Conservation (phyloP, 2,329 filamentous ascomycete genomes). For the Fusarium agapanthi region DNA sequence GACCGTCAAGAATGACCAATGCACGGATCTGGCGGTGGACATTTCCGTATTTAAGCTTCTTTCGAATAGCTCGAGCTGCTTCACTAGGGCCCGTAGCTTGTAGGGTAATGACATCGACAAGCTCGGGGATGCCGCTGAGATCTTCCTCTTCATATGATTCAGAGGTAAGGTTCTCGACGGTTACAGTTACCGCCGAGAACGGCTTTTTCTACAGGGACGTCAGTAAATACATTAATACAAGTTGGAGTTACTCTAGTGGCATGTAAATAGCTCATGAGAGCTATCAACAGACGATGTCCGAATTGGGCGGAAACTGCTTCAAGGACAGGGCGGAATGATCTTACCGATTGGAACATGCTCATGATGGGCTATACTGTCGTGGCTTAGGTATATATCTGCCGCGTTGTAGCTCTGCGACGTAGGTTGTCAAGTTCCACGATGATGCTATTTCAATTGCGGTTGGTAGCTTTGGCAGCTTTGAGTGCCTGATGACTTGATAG, state of each 20-base stretch:
- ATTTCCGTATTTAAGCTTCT: slow-evolving; percentile 98
- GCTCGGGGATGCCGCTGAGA: slow-evolving; percentile 87
- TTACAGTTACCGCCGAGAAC: slow-evolving; percentile 92
- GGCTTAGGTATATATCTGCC: no score
- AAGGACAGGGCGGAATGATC: neutral
- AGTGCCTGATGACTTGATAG: slow-evolving; percentile 13
- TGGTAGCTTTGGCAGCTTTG: slow-evolving; percentile 9
- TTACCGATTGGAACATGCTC: slow-evolving; percentile 46
- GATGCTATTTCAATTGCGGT: slow-evolving; percentile 29
- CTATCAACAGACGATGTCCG: neutral
- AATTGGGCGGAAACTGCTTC: neutral
- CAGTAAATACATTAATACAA: neutral
- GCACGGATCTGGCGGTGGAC: slow-evolving; percentile 92
- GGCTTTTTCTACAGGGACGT: slow-evolving; percentile 66
- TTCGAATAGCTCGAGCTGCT: slow-evolving; percentile 89
- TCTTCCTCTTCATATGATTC: slow-evolving; percentile 93
- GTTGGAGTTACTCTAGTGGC: neutral
- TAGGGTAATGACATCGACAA: slow-evolving; percentile 92
- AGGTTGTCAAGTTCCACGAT: neutral
- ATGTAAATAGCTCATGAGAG: slow-evolving; percentile 29
- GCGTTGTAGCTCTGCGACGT: neutral
- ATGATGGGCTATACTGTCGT: neutral
- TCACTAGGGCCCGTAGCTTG: slow-evolving; percentile 88
- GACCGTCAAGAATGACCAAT: slow-evolving; percentile 86
- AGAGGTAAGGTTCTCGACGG: slow-evolving; percentile 88